phyloP scores from a whole-genome alignment of 108 stramenopile species.

The Cylindrotheca fusiformis region DNA sequence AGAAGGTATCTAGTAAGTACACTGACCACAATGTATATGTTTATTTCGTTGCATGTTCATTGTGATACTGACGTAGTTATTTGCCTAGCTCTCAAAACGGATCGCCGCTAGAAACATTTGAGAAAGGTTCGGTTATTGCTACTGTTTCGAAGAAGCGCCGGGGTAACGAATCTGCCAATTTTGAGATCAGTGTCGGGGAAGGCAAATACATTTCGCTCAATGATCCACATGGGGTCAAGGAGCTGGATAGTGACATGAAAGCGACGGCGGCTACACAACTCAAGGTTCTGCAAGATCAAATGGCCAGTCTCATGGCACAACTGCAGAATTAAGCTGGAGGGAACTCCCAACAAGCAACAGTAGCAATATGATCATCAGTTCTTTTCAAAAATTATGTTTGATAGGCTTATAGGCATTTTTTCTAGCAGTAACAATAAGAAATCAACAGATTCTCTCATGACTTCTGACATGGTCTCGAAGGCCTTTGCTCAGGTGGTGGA shows the following conservation, averaged over 20 bases:
- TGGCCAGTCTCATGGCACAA: constrained; percentile 74
- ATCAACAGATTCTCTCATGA: no score
- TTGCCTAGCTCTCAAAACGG: constrained; percentile 56
- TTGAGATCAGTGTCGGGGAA: constrained; percentile 73
- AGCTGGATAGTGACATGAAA: constrained; percentile 57
- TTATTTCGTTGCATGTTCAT: constrained; percentile 6
- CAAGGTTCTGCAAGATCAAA: constrained; percentile 73
- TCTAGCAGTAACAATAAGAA: no score
- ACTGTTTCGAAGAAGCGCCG: constrained; percentile 66
- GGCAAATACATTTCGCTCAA: constrained; percentile 56
- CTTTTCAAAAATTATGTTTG: no score
- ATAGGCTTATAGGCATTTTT: no score
- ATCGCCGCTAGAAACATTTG: constrained; percentile 61
- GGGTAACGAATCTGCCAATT: constrained; percentile 24
- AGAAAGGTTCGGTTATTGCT: constrained; percentile 61
- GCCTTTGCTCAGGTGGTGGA: constrained; percentile 29
- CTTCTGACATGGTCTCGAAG: constrained; percentile 4
- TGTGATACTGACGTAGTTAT: background rate
- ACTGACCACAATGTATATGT: background rate
- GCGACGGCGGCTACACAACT: constrained; percentile 53
- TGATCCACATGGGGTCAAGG: constrained; percentile 49
- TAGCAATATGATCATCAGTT: no score
- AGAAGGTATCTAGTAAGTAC: constrained; percentile 55
- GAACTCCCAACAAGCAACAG: no score
- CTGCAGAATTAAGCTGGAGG: constrained; percentile 28